Evolutionary conservation across 768 basidiomycete genomes (phyloP).

Genomic region (Termitomyces sp.): DNA sequence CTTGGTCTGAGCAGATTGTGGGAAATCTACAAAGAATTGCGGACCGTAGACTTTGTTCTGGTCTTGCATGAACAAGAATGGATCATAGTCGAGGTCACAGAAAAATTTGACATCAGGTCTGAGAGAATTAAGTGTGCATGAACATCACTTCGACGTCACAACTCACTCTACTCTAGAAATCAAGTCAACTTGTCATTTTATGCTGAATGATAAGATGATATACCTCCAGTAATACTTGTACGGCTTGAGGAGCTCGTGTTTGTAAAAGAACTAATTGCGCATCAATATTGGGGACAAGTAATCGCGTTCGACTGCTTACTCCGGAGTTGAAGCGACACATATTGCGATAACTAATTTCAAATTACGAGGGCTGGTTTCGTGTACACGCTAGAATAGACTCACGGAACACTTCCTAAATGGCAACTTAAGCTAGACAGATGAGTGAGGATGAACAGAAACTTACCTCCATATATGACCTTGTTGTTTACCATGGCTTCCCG

Average conservation of each 20-base stretch:
- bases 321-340: constrained; percentile 98
- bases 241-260: constrained; percentile 72
- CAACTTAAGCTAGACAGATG: background rate
- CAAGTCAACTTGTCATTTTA: background rate
- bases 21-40: constrained; percentile 1
- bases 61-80: constrained; percentile 86
- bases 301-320: constrained; percentile 40
- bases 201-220: background rate
- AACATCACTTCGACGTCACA: background rate
- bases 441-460: constrained; percentile 9
- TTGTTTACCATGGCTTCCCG: constrained; percentile 69
- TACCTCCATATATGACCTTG: constrained; percentile 66
- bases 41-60: constrained; percentile 80
- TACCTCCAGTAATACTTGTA: constrained; percentile 87
- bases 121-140: background rate
- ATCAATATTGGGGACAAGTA: background rate
- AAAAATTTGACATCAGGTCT: constrained; percentile 86
- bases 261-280: constrained; percentile 70
- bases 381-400: constrained; percentile 23
- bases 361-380: background rate
- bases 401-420: constrained; percentile 70
- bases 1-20: background rate
- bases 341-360: constrained; percentile 64
- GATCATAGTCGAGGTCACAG: constrained; percentile 85
- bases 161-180: constrained; percentile 44